These are phyloP conservation scores for Aureobasidium subglaciale DNA, from an alignment of 2,329 filamentous ascomycete species.

Conservation along the genomic window DNA sequence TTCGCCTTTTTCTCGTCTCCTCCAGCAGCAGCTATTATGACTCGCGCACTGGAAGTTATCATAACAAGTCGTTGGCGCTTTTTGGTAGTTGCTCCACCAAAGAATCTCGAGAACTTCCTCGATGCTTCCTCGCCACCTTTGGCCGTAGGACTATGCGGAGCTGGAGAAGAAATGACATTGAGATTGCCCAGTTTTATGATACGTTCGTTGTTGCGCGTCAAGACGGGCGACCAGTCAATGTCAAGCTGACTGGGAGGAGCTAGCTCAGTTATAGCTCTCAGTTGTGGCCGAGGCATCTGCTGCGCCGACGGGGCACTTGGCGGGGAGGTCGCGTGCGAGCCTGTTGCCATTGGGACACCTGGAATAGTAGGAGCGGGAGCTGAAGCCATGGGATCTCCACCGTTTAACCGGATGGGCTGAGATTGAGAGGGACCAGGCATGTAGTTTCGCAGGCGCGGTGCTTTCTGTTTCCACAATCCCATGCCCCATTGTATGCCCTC, in stretches of 20 bases:
- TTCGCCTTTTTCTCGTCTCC: conserved; percentile 96
- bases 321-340: neutral
- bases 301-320: conserved; percentile 18
- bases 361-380: conserved; percentile 1
- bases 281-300: conserved; percentile 49
- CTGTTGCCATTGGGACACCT: neutral
- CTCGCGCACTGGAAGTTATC: conserved; percentile 83
- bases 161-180: conserved; percentile 71
- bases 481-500: conserved; percentile 79
- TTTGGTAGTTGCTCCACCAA: conserved; percentile 83
- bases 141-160: conserved; percentile 65
- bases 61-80: conserved; percentile 90
- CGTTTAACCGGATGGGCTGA: conserved; percentile 52
- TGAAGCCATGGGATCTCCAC: conserved; percentile 19
- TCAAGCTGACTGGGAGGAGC: conserved; percentile 95
- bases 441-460: conserved; percentile 79
- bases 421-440: conserved; percentile 58
- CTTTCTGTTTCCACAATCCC: conserved; percentile 79
- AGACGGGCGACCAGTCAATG: conserved; percentile 95
- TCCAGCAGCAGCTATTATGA: conserved; percentile 82
- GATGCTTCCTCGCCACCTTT: conserved; percentile 54
- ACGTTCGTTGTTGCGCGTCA: conserved; percentile 84
- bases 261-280: conserved; percentile 85
- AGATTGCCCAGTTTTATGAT: conserved; percentile 92
- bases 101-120: conserved; percentile 89